These are phyloP conservation scores for Fusarium graminum DNA, from an alignment of 2,329 filamentous ascomycete species.

Conservation along the genomic window DNA sequence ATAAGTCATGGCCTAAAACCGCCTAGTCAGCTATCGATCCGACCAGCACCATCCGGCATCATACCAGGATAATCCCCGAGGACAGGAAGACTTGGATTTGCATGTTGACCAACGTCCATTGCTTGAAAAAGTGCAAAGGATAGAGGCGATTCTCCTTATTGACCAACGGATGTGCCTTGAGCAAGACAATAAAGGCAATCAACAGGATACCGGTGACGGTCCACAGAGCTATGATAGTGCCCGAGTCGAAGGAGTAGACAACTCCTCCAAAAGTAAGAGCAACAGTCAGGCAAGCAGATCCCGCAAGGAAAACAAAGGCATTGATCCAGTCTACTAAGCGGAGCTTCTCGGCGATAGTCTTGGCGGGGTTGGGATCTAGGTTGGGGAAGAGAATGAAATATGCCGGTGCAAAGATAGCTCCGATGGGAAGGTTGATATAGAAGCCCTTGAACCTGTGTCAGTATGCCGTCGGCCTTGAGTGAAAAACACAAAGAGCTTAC, in stretches of 20 bases:
- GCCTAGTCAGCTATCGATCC: fast-evolving
- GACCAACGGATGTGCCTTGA: not conserved
- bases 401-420: not conserved
- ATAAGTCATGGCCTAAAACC: slow-evolving; percentile 9
- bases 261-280: not conserved
- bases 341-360: not conserved
- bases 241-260: not conserved
- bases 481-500: not conserved
- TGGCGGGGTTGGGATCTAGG: not conserved
- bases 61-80: not conserved
- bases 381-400: not conserved
- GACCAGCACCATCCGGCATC: no score
- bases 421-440: slow-evolving; percentile 1
- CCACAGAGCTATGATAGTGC: not conserved
- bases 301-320: not conserved
- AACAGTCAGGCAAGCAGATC: slow-evolving; percentile 7
- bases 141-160: not conserved
- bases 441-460: not conserved
- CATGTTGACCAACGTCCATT: not conserved
- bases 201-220: not conserved
- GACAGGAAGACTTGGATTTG: slow-evolving; percentile 9
- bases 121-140: not conserved
- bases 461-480: fast-evolving
- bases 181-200: not conserved
- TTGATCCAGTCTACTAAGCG: not conserved